These are phyloP conservation scores for Starmerella khaoyaiensis DNA, from an alignment of 805 yeast genomes.

Conservation along the genomic window DNA sequence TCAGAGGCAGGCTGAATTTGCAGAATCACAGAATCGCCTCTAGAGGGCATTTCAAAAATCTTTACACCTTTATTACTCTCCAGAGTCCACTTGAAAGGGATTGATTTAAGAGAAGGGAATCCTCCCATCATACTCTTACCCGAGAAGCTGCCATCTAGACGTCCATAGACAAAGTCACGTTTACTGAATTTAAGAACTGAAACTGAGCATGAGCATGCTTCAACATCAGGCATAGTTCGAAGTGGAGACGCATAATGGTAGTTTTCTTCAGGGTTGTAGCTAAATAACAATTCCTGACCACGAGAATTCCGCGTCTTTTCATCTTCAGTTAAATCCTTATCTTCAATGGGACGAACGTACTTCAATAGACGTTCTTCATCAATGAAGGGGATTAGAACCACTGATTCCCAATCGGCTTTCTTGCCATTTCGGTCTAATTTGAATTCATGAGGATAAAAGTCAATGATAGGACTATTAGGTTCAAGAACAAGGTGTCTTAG, in stretches of 20 bases:
- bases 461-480: slow-evolving; percentile 70
- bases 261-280: slow-evolving; percentile 63
- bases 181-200: background rate
- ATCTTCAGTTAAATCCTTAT: slow-evolving; percentile 43
- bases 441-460: slow-evolving; percentile 81
- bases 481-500: slow-evolving; percentile 79
- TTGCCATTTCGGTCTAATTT: slow-evolving; percentile 87
- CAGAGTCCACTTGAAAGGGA: slow-evolving; percentile 46
- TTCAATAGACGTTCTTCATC: slow-evolving; percentile 63
- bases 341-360: slow-evolving; percentile 57
- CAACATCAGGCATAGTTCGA: slow-evolving; percentile 60
- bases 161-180: slow-evolving; percentile 33
- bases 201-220: slow-evolving; percentile 41
- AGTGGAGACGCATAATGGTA: slow-evolving; percentile 60
- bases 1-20: slow-evolving; percentile 38
- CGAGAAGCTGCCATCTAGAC: slow-evolving; percentile 49
- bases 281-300: slow-evolving; percentile 57
- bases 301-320: slow-evolving; percentile 63
- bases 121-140: slow-evolving; percentile 76
- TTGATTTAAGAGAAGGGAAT: slow-evolving; percentile 68
- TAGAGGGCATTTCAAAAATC: slow-evolving; percentile 76
- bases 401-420: slow-evolving; percentile 96
- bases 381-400: slow-evolving; percentile 81
- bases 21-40: slow-evolving; percentile 68
- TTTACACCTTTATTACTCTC: slow-evolving; percentile 45